A percentile compares a stretch with the other conserved stretches of the same genome.
phyloP scores from a whole-genome alignment of 371 early-diverging fungal genomes.

The Mucor piriformis region DNA sequence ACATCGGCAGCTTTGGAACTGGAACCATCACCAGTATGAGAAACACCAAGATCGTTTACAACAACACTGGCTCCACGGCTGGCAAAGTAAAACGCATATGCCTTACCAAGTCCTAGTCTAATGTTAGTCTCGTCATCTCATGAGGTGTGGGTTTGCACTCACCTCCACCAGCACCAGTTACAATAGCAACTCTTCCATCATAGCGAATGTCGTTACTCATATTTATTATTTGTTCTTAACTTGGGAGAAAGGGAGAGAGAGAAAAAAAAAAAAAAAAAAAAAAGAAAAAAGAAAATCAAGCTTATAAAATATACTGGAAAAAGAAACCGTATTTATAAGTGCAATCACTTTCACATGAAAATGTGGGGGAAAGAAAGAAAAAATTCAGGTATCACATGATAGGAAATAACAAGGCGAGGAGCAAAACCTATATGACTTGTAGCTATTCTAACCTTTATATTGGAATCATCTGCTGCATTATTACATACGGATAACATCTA shows the following conservation, averaged over 20 bases:
- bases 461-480: no score
- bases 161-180: conserved; percentile 98
- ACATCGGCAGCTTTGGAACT: conserved; percentile 87
- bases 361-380: not conserved
- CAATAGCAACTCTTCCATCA: conserved; percentile 90
- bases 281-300: conserved; percentile 6
- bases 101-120: conserved; percentile 79
- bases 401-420: no score
- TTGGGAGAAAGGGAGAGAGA: not conserved
- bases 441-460: not conserved
- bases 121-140: not conserved
- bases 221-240: conserved; percentile 4
- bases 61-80: conserved; percentile 88
- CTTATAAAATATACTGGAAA: not conserved
- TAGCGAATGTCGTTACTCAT: conserved; percentile 68
- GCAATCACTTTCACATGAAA: conserved; percentile 23
- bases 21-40: conserved; percentile 80
- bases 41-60: conserved; percentile 91
- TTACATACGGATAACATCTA: no score
- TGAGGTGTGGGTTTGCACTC: conserved; percentile 12
- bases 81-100: conserved; percentile 92
- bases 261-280: conserved; percentile 14
- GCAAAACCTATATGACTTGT: no score
- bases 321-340: conserved; percentile 14
- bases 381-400: conserved; percentile 4